Conservation (phyloP, 169 alveolate species). For the Cryptosporidium viatorum region DNA sequence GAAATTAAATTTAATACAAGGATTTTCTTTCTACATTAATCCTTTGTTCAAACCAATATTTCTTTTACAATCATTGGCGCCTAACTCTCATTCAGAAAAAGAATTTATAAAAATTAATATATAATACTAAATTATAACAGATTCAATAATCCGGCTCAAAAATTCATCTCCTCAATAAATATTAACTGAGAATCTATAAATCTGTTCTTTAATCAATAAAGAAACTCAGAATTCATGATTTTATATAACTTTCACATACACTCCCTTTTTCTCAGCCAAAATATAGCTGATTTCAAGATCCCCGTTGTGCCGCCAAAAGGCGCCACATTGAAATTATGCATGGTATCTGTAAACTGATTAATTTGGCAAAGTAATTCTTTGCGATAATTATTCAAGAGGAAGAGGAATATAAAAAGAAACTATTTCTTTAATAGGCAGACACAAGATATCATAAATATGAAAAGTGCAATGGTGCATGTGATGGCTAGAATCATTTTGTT, state of each 20-base stretch:
- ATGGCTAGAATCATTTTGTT: slow-evolving; percentile 51
- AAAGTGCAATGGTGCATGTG: slow-evolving; percentile 4
- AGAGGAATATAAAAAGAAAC: background rate
- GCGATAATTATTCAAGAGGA: background rate
- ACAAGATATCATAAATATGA: slow-evolving; percentile 27
- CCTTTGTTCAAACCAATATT: background rate
- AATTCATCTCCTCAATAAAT: too few relatives aligned
- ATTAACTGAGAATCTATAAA: background rate
- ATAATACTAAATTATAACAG: background rate
- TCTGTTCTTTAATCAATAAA: too few relatives aligned
- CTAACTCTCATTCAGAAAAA: background rate
- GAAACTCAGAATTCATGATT: background rate
- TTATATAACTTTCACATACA: background rate
- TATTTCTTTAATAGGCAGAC: slow-evolving; percentile 29
- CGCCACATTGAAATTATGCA: background rate
- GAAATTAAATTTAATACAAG: background rate
- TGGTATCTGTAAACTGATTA: background rate
- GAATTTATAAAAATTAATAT: slow-evolving; percentile 3
- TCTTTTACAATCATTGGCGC: background rate
- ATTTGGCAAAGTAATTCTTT: background rate
- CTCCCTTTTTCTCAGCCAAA: background rate
- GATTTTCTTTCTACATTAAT: background rate
- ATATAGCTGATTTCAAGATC: background rate
- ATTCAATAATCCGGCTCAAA: background rate
- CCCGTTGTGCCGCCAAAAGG: background rate